Percentiles rank a stretch among this genome's conserved stretches.
phyloP scores from a whole-genome alignment of 306 rosid species.

The Acacia melanoxylon region DNA sequence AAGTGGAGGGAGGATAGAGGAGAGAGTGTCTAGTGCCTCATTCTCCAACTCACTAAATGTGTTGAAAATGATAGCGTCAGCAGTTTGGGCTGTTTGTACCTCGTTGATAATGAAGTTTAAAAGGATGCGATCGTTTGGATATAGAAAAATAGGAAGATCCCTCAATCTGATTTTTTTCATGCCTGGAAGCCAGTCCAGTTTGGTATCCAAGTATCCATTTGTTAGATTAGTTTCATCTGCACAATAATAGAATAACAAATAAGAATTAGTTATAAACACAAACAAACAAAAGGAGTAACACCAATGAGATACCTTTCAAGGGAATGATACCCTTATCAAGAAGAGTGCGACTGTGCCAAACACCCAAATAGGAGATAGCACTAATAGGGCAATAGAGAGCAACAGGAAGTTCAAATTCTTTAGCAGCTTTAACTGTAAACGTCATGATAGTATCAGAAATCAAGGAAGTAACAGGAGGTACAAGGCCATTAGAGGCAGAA shows the following conservation, averaged over 20 bases:
- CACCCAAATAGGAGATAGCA: neutral
- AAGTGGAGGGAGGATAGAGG: neutral
- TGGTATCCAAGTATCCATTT: neutral
- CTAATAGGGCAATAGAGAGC: neutral
- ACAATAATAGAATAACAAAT: neutral
- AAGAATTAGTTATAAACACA: too few species aligned
- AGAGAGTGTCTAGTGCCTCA: neutral
- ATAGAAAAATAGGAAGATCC: neutral
- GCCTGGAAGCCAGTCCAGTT: neutral
- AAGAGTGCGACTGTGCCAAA: neutral
- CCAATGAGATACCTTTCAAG: neutral
- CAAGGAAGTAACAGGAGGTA: neutral
- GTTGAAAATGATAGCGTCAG: neutral
- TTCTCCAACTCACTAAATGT: neutral
- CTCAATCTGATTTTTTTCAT: neutral
- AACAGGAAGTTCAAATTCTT: neutral
- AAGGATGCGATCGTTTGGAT: neutral
- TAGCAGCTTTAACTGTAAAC: neutral
- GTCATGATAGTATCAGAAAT: neutral
- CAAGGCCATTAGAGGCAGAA: neutral
- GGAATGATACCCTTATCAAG: neutral
- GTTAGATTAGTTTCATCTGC: neutral
- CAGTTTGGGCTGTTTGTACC: neutral
- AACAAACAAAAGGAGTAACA: too few species aligned
- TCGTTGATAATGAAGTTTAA: neutral